A percentile compares a stretch with the other conserved stretches of the same genome.
Conservation (phyloP, 768 basidiomycete species). For the Podaxis sp. region DNA sequence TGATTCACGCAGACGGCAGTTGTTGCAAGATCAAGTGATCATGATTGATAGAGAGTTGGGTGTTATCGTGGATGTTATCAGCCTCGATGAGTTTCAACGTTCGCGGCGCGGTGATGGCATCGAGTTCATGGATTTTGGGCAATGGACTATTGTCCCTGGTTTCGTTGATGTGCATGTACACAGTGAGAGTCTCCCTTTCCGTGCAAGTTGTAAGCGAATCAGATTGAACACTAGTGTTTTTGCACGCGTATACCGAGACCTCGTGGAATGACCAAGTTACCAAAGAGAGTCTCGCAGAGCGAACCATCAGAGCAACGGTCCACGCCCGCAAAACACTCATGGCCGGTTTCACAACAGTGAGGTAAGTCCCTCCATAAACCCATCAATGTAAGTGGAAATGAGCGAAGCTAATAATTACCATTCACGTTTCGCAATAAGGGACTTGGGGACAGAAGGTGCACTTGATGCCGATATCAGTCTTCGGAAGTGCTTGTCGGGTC, state of each 20-base stretch:
- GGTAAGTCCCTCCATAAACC: constrained; percentile 29
- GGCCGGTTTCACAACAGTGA: constrained; percentile 61
- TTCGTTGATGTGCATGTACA: constrained; percentile 58
- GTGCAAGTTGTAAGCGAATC: background rate
- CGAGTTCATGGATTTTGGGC: constrained; percentile 39
- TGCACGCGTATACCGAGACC: constrained; percentile 56
- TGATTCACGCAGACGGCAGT: constrained; percentile 36
- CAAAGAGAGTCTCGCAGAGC: constrained; percentile 52
- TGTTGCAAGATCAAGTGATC: constrained; percentile 43
- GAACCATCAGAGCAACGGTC: constrained; percentile 54
- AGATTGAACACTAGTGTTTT: constrained; percentile 39
- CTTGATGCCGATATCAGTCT: constrained; percentile 56
- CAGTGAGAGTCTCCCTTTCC: constrained; percentile 27
- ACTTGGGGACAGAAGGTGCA: constrained; percentile 67
- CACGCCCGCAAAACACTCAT: constrained; percentile 55
- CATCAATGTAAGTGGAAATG: background rate
- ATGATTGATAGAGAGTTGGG: constrained; percentile 42
- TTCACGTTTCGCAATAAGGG: constrained; percentile 28
- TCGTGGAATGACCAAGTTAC: constrained; percentile 61
- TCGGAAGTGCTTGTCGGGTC: constrained; percentile 43
- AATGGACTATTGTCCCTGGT: constrained; percentile 48
- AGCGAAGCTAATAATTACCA: background rate
- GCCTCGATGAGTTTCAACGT: constrained; percentile 10
- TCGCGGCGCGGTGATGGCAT: constrained; percentile 17
- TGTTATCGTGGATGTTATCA: constrained; percentile 40